Evolutionary conservation across 106 monocot genomes (phyloP).

Genomic region (Platanthera zijinensis): DNA sequence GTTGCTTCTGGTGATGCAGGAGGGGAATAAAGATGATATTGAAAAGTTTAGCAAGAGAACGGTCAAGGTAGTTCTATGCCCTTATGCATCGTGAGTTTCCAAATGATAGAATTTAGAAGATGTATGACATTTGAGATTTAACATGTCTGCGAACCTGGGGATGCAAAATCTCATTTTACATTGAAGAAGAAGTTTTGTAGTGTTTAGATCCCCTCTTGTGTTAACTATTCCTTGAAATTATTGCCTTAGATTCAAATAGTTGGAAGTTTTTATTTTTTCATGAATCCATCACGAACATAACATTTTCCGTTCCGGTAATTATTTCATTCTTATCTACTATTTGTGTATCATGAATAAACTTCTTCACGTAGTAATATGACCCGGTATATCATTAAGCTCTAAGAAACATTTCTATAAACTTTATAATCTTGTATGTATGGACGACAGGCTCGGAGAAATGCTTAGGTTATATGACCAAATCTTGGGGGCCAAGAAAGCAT

Average conservation of each 20-base stretch:
- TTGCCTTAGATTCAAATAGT: background rate
- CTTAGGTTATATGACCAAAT: no score
- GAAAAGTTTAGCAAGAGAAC: conserved; percentile 99
- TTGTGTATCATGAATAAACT: background rate
- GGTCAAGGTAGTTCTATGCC: conserved; percentile 52
- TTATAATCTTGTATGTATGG: background rate
- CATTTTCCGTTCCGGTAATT: background rate
- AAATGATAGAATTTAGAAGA: background rate
- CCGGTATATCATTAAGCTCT: background rate
- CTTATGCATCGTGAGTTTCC: background rate
- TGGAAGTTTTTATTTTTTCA: background rate
- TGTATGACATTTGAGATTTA: background rate
- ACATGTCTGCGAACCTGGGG: background rate
- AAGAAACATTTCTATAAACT: background rate
- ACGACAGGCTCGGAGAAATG: background rate
- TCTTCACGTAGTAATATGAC: background rate
- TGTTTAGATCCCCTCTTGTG: background rate
- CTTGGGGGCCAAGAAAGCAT: no score
- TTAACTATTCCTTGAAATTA: background rate
- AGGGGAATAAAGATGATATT: conserved; percentile 76
- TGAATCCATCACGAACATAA: background rate
- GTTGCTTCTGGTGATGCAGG: conserved; percentile 30
- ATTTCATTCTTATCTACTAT: background rate
- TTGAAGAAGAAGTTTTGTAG: background rate
- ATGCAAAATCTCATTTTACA: background rate